Evolutionary conservation across 1,284 basidiomycete species (phyloP).

Genomic region (Baeospora myosura): DNA sequence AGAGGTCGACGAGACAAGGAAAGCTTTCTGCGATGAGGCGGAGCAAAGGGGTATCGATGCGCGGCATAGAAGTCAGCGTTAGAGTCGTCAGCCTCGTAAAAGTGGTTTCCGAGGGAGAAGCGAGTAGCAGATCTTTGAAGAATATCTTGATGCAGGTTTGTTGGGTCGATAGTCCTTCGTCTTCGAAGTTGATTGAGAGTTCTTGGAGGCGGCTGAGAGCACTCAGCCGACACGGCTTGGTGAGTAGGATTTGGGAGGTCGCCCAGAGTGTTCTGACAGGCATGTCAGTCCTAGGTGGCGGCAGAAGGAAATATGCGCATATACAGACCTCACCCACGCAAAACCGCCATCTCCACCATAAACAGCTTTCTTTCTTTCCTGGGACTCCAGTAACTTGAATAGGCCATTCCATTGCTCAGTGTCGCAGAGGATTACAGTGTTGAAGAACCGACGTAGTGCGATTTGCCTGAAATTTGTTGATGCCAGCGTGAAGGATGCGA

Average conservation of each 20-base stretch:
- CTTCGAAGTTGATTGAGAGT: conserved; percentile 29
- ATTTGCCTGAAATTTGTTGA: conserved; percentile 36
- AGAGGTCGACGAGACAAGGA: conserved; percentile 36
- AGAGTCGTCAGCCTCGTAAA: conserved; percentile 30
- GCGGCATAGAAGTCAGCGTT: conserved; percentile 43
- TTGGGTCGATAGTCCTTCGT: conserved; percentile 33
- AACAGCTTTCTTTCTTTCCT: conserved; percentile 15
- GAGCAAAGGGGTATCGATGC: conserved; percentile 44
- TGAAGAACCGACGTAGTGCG: conserved; percentile 34
- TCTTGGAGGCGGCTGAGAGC: conserved; percentile 22
- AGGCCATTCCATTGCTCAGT: conserved; percentile 18
- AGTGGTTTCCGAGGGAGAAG: conserved; percentile 11
- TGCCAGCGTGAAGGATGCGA: conserved; percentile 31
- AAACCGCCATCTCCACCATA: conserved; percentile 19
- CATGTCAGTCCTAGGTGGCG: background rate
- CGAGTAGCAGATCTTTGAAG: conserved; percentile 20
- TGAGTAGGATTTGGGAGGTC: conserved; percentile 11
- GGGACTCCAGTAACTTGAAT: conserved; percentile 6
- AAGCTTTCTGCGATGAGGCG: conserved; percentile 37
- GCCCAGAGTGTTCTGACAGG: conserved; percentile 1
- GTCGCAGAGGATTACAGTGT: conserved; percentile 21
- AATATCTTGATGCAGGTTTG: conserved; percentile 21
- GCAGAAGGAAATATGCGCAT: conserved; percentile 12
- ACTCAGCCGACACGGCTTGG: conserved; percentile 12
- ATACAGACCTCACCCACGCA: no score